phyloP scores from a whole-genome alignment of 1,284 basidiomycete genomes.

The Austroboletus novae-zelandiae region DNA sequence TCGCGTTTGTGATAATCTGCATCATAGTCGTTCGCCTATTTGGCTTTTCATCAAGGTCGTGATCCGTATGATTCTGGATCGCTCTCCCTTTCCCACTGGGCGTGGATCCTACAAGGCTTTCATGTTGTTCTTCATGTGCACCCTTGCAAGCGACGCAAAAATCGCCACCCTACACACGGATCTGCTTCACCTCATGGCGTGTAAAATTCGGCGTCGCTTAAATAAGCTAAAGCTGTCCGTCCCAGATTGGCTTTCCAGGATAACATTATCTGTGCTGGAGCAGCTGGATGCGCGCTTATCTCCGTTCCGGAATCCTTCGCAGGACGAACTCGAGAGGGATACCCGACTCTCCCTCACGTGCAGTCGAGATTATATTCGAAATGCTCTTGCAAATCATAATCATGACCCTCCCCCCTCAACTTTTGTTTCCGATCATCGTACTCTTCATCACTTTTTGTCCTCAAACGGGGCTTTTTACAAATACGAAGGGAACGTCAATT shows the following conservation, averaged over 20 bases:
- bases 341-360: too few relatives aligned
- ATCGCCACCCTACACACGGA: constrained; percentile 24
- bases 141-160: too few relatives aligned
- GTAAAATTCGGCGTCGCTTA: constrained; percentile 18
- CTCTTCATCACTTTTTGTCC: constrained; percentile 10
- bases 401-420: background rate
- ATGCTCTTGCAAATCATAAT: background rate
- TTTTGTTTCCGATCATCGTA: background rate
- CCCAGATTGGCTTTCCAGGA: too few relatives aligned
- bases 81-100: background rate
- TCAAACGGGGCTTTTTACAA: constrained; percentile 3
- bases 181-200: constrained; percentile 24
- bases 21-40: too few relatives aligned
- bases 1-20: constrained; percentile 27
- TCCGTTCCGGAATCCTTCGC: too few relatives aligned
- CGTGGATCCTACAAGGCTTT: constrained; percentile 7
- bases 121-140: too few relatives aligned
- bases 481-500: background rate
- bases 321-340: too few relatives aligned
- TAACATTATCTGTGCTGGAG: too few relatives aligned
- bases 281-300: too few relatives aligned
- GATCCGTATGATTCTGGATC: background rate
- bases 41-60: background rate
- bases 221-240: too few relatives aligned
- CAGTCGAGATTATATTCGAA: background rate